These are phyloP conservation scores for Orbilia ellipsospora DNA, from an alignment of 2,329 filamentous ascomycete genomes.

Conservation along the genomic window DNA sequence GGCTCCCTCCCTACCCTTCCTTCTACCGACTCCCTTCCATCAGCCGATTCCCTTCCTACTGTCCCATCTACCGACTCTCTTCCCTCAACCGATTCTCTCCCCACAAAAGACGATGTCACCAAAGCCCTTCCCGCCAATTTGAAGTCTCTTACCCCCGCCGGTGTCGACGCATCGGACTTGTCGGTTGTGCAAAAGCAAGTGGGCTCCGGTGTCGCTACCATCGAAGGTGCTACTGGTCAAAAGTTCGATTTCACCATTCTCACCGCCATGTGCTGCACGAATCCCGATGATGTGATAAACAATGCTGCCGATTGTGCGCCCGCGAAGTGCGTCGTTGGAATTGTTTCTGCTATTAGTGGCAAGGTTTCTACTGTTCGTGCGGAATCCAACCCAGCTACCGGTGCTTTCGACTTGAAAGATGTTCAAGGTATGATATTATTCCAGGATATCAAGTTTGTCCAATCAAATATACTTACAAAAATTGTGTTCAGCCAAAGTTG, in stretches of 20 bases:
- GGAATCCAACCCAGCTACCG: background rate
- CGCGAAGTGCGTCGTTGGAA: background rate
- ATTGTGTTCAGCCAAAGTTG: background rate
- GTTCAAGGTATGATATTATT: constrained; percentile 1
- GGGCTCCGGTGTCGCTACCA: background rate
- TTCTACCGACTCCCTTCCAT: too few species aligned
- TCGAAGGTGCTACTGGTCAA: background rate
- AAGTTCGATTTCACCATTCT: background rate
- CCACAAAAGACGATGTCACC: background rate
- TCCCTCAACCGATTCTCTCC: too few species aligned
- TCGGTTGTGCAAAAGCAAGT: background rate
- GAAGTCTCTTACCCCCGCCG: too few species aligned
- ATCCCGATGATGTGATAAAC: constrained; percentile 5
- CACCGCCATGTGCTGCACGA: constrained; percentile 11
- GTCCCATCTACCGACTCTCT: too few species aligned
- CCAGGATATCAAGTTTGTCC: background rate
- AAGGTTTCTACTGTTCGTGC: background rate
- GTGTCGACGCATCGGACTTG: background rate
- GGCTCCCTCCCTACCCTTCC: too few species aligned
- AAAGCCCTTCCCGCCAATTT: background rate
- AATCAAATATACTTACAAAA: background rate
- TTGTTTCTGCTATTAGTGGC: background rate
- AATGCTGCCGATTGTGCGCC: background rate
- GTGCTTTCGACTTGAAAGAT: constrained; percentile 5
- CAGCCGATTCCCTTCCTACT: too few species aligned